A percentile compares a stretch with the other conserved stretches of the same genome.
Conservation (phyloP, 202 grass and related monocot species). For the Schoenoplectus triqueter region DNA sequence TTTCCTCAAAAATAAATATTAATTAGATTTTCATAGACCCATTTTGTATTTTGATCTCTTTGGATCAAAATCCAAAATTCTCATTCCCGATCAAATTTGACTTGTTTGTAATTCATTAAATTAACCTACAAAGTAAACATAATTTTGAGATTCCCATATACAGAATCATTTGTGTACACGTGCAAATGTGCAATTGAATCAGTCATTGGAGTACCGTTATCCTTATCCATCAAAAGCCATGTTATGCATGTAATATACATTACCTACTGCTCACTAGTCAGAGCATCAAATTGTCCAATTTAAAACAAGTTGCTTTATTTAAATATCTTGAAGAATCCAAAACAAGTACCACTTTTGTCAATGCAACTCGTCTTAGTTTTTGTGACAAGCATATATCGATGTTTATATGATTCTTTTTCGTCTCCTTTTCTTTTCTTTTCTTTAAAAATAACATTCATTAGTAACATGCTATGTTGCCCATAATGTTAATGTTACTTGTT, state of each 20-base stretch:
- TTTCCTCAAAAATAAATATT: not conserved
- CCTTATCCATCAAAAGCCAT: slow-evolving; percentile 3
- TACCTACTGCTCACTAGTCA: not conserved
- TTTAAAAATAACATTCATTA: not conserved
- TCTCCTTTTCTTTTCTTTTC: not conserved
- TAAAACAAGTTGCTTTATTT: not conserved
- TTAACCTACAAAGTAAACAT: not conserved
- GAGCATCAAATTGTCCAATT: not conserved
- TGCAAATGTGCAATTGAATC: not conserved
- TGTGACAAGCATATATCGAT: not conserved
- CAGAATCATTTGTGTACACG: not conserved
- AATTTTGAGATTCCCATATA: not conserved
- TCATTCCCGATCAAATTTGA: not conserved
- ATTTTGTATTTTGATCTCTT: not conserved
- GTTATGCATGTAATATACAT: not conserved
- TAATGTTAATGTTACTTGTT: not conserved
- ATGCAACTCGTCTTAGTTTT: not conserved
- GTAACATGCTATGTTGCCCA: not conserved
- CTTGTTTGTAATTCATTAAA: not conserved
- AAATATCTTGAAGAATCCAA: not conserved
- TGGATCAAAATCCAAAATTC: not conserved
- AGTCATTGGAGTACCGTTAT: not conserved
- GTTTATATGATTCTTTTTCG: not conserved
- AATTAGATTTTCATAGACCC: not conserved
- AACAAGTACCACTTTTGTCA: not conserved